phyloP scores from a whole-genome alignment of 768 basidiomycete genomes.

The Lactarius quietus region DNA sequence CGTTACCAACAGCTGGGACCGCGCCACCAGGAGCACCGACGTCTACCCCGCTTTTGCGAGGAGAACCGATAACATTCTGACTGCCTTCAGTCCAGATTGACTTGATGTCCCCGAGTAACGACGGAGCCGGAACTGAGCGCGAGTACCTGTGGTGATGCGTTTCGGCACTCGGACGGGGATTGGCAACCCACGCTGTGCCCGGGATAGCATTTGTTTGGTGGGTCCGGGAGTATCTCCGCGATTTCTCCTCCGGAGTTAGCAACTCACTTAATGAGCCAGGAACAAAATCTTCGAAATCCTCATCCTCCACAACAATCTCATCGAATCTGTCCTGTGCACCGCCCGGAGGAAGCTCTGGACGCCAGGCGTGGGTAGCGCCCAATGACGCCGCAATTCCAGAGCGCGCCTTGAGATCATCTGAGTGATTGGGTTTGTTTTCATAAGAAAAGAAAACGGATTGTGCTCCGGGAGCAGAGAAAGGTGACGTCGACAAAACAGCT shows the following conservation, averaged over 20 bases:
- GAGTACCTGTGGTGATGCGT: constrained; percentile 66
- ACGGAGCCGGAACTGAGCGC: constrained; percentile 75
- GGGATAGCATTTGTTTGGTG: constrained; percentile 40
- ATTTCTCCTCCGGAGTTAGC: constrained; percentile 83
- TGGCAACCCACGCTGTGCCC: constrained; percentile 21
- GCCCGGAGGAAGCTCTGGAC: constrained; percentile 23
- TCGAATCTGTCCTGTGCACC: constrained; percentile 18
- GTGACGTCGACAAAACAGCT: constrained; percentile 54
- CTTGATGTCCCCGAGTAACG: constrained; percentile 68
- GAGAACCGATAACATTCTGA: constrained; percentile 35
- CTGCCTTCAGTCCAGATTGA: constrained; percentile 74
- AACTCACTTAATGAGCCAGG: constrained; percentile 87
- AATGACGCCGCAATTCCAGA: constrained; percentile 62
- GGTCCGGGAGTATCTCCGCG: constrained; percentile 76
- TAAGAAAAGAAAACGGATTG: constrained; percentile 51
- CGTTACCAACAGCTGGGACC: constrained; percentile 33
- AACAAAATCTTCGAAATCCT: constrained; percentile 83
- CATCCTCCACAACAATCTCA: constrained; percentile 56
- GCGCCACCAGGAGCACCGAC: constrained; percentile 27
- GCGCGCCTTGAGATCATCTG: constrained; percentile 38
- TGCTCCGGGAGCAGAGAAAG: constrained; percentile 72
- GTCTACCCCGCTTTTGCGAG: constrained; percentile 31
- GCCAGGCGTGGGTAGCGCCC: constrained; percentile 51
- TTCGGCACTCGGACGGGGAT: constrained; percentile 29
- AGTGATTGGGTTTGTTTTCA: constrained; percentile 28